A percentile compares a stretch with the other conserved stretches of the same genome.
Conservation (phyloP, 176 grass and related monocot species). For the Pontederia paniculata region DNA sequence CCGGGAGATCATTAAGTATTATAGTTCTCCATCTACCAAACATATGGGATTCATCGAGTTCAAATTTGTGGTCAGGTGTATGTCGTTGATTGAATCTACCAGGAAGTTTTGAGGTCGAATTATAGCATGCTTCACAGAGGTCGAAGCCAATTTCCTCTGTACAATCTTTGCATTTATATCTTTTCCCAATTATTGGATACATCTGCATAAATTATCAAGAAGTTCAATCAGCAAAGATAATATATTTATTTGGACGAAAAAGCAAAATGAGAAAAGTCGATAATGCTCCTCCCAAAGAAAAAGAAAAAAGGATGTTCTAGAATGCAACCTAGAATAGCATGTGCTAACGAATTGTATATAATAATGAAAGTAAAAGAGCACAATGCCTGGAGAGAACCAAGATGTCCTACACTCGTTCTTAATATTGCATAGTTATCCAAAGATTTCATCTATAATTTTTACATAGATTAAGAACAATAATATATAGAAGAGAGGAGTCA, state of each 20-base stretch:
- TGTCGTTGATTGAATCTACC: slow-evolving; percentile 92
- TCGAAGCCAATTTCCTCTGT: slow-evolving; percentile 55
- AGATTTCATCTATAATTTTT: too few relatives aligned
- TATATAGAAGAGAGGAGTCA: neutral
- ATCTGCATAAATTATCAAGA: slow-evolving; percentile 24
- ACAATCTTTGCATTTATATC: slow-evolving; percentile 80
- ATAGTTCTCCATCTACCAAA: neutral
- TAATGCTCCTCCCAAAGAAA: too few relatives aligned
- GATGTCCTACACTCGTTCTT: too few relatives aligned
- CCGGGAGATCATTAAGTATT: too few relatives aligned
- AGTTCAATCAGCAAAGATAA: neutral
- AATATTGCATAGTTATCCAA: too few relatives aligned
- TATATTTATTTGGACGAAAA: too few relatives aligned
- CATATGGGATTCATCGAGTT: slow-evolving; percentile 21
- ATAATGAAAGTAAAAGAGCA: too few relatives aligned
- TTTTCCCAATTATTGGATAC: slow-evolving; percentile 63
- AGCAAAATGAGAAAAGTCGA: too few relatives aligned
- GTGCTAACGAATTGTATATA: too few relatives aligned
- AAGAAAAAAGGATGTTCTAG: too few relatives aligned
- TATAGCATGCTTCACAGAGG: slow-evolving; percentile 67
- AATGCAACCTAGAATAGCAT: too few relatives aligned
- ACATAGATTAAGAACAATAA: neutral
- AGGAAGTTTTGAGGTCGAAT: slow-evolving; percentile 43
- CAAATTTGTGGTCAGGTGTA: slow-evolving; percentile 74
- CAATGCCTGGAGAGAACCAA: too few relatives aligned